Evolutionary conservation across 2,329 filamentous ascomycete species (phyloP), one percentile per base, ranked within the genome.

Genomic region (Stagonosporopsis chrysanthemi): DNA sequence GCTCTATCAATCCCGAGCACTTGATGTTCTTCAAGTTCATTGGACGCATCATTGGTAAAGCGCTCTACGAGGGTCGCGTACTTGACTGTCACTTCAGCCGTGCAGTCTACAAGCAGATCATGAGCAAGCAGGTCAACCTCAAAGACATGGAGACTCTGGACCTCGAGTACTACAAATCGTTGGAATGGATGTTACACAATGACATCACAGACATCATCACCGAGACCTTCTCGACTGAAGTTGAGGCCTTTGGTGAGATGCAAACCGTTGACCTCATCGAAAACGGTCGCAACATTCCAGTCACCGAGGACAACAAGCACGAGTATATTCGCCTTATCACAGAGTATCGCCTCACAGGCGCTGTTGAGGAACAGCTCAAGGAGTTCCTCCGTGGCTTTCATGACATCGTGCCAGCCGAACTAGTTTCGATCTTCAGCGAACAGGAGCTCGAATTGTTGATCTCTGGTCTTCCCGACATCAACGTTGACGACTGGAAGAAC

Each of bases 141-240:
- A 99, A 99, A 81, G 95, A 99, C 71, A 98, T 99, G 92, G 95
- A 99, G 78, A 97, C 93, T 22, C 90, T 99, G 60, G 95, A 99
- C 75, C 88, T 96, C 3, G 94, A 99, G 71, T 99, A 99, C 81
- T 97, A 98, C 86, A 99, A 98, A 78, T 98, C 94, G 14, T 84
- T 99, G 22, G 87, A 95, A 59, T 99, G 96, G 96, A 98, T 99
- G 88, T 83, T 98, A 56, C 91, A 97, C 74, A 98, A 99, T 70
- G 94, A 99, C 73, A 99, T 99, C 68, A 97, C 93, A 4, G 95
- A 98, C 71, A 92, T 98, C 71, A 95, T 98, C 69, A 95, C 91
- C 2, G 94, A 99, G 79, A 96, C 91, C 1, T 98, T 99, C 75
- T 95, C 93, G 11, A 88, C 96, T 26, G 93, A 97, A 74, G 90